Conservation (phyloP, 768 basidiomycete genomes). For the Lentinula boryana region DNA sequence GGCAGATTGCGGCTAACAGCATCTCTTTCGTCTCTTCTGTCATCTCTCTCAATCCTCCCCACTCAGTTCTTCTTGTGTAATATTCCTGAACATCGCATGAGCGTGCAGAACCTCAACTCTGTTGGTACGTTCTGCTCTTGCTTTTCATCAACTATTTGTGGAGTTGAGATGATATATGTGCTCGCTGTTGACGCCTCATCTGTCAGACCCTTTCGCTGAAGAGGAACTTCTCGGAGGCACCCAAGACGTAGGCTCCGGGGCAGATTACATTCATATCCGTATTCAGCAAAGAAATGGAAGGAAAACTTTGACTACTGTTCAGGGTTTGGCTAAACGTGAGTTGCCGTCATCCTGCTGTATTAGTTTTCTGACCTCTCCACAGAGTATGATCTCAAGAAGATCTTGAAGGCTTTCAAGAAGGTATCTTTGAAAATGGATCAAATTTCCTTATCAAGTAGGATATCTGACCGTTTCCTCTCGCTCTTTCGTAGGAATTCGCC, state of each 20-base stretch:
- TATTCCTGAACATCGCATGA: slow-evolving; percentile 73
- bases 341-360: slow-evolving; percentile 11
- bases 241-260: slow-evolving; percentile 74
- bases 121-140: slow-evolving; percentile 47
- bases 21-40: slow-evolving; percentile 22
- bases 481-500: slow-evolving; percentile 73
- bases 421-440: slow-evolving; percentile 26
- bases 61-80: slow-evolving; percentile 40
- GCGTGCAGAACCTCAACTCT: slow-evolving; percentile 86
- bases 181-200: slow-evolving; percentile 9
- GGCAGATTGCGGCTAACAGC: slow-evolving; percentile 12
- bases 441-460: slow-evolving; percentile 6
- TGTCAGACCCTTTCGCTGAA: slow-evolving; percentile 91
- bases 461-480: slow-evolving; percentile 8
- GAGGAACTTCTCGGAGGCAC: slow-evolving; percentile 75
- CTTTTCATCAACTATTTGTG: background rate
- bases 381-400: slow-evolving; percentile 98
- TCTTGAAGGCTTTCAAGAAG: slow-evolving; percentile 99
- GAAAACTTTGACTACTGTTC: slow-evolving; percentile 96
- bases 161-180: background rate
- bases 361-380: slow-evolving; percentile 8
- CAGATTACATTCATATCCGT: slow-evolving; percentile 90
- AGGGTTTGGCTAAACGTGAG: slow-evolving; percentile 87
- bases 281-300: slow-evolving; percentile 99
- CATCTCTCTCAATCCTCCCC: slow-evolving; percentile 29